Base-by-base conservation (phyloP, 768 basidiomycete genomes). In the Butyriboletus loyo region DNA sequence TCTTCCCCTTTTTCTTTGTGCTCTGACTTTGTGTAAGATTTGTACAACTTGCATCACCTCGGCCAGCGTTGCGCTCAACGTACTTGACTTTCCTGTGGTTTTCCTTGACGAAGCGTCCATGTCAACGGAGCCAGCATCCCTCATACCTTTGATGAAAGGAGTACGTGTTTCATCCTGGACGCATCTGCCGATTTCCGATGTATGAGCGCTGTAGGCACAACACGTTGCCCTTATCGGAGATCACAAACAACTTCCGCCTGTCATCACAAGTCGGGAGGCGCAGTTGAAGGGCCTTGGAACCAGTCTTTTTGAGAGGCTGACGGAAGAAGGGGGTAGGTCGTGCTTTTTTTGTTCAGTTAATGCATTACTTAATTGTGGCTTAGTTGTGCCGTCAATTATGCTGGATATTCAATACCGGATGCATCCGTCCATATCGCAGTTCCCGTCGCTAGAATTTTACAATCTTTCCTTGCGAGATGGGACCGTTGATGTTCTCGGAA, bases 61-160 rank as follows among this genome's bases (percentile, higher is more conserved):
- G 14, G 89, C 85, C 10, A 83, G 82, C 21, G 67, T 71, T 19
- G 76, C 82, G 1, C 70, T 94, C 49, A 82, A 83, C 53, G 79
- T 86, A 7, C 76, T 84, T 17, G 95, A 97, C 66, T 95, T 97
- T 63, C 94, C 94, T 3, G 82, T 96, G 30, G 93, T 97, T 2
- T 94, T 96, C 62, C 71, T 97, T 14, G 95, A 98, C 64, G 94
- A 98, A 69, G 95, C 95, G 1, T 92, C 90, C 8, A 96, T 97
- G 92, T 92, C 90, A 30, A 96, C 93, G 3, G 94, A 98, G 70
- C 92, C 94, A 11, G 86, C 92, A 22, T 89, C 92, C 19, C 73
- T 96, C 50, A 87, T 98, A 59, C 92, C 94, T 0, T 73, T 98
- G 38, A 96, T 92, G 88, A 93, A 90, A 81, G 94, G 94, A 10